These are phyloP conservation scores for Magnusiomyces ingens DNA, from an alignment of 1,139 yeast genomes.

Conservation along the genomic window DNA sequence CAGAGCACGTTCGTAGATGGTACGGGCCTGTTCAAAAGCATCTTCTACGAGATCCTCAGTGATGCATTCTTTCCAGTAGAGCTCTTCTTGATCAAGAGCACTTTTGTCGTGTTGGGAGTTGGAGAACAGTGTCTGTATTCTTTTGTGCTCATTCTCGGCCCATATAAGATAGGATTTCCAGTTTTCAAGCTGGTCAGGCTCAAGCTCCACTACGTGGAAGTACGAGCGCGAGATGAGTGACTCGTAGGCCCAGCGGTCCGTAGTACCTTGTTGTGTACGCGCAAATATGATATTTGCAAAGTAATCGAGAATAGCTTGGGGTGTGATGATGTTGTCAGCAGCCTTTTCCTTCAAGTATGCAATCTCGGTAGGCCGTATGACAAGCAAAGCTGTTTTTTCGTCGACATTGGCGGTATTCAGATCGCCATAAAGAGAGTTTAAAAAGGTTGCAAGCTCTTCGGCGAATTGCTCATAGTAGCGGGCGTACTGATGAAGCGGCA, in stretches of 20 bases:
- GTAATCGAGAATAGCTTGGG: constrained; percentile 1
- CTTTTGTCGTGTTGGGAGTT: constrained; percentile 1
- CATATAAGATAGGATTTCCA: constrained; percentile 63
- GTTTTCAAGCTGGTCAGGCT: constrained; percentile 44
- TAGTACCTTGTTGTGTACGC: constrained; percentile 54
- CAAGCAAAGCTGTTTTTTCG: constrained; percentile 9
- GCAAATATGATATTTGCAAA: constrained; percentile 34
- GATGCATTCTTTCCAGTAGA: background rate
- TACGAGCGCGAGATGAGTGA: constrained; percentile 46
- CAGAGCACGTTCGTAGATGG: constrained; percentile 46
- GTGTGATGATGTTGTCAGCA: background rate
- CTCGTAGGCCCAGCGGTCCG: constrained; percentile 60
- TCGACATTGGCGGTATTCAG: background rate
- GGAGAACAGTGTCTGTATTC: background rate
- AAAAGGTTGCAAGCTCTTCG: background rate
- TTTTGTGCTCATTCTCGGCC: constrained; percentile 35
- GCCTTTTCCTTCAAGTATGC: background rate
- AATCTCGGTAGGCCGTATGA: background rate
- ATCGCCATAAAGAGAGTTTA: background rate
- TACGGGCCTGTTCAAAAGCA: constrained; percentile 31
- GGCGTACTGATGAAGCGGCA: constrained; percentile 75
- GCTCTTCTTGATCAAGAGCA: constrained; percentile 9
- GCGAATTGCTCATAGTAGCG: constrained; percentile 38
- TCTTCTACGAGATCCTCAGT: constrained; percentile 18
- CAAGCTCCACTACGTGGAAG: constrained; percentile 42